A percentile compares a stretch with the other conserved stretches of the same genome.
phyloP scores from a whole-genome alignment of 495 filamentous ascomycete species.

The Stereocaulon alpinum region DNA sequence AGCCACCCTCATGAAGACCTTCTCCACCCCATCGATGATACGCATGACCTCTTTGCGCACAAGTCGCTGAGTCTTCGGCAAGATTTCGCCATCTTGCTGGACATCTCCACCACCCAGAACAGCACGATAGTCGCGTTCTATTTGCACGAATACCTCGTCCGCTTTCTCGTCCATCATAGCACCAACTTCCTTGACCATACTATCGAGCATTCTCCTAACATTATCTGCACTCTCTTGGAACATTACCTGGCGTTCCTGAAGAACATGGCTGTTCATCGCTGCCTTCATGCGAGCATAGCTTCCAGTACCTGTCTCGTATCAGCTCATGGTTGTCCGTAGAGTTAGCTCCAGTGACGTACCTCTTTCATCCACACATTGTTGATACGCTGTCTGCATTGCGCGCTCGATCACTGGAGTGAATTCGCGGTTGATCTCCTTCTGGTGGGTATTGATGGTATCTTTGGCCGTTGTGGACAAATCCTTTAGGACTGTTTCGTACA shows the following conservation, averaged over 20 bases:
- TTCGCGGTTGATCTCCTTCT: slow-evolving; percentile 46
- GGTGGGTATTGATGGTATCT: slow-evolving; percentile 31
- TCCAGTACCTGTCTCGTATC: slow-evolving; percentile 31
- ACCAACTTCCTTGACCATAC: slow-evolving; percentile 29
- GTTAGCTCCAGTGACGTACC: slow-evolving; percentile 26
- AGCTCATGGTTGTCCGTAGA: background rate
- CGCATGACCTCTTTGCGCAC: slow-evolving; percentile 16
- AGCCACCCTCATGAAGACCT: slow-evolving; percentile 12
- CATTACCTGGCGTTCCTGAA: slow-evolving; percentile 34
- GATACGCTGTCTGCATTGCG: slow-evolving; percentile 40
- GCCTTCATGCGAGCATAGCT: slow-evolving; percentile 46
- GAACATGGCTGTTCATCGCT: slow-evolving; percentile 43
- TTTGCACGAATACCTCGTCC: slow-evolving; percentile 32
- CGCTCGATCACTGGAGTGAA: slow-evolving; percentile 43
- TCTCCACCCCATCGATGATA: slow-evolving; percentile 16
- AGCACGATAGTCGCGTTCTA: slow-evolving; percentile 35
- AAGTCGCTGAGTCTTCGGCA: slow-evolving; percentile 17
- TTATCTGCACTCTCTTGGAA: slow-evolving; percentile 34
- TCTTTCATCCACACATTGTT: slow-evolving; percentile 32
- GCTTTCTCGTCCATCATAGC: slow-evolving; percentile 30
- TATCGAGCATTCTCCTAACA: slow-evolving; percentile 31
- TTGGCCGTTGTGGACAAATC: slow-evolving; percentile 26
- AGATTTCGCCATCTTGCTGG: slow-evolving; percentile 9
- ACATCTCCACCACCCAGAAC: slow-evolving; percentile 25
- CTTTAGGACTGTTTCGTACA: slow-evolving; percentile 32